Evolutionary conservation across 345 rosid genomes (phyloP), one percentile per base, ranked within the genome.

Genomic region (Linum usitatissimum): DNA sequence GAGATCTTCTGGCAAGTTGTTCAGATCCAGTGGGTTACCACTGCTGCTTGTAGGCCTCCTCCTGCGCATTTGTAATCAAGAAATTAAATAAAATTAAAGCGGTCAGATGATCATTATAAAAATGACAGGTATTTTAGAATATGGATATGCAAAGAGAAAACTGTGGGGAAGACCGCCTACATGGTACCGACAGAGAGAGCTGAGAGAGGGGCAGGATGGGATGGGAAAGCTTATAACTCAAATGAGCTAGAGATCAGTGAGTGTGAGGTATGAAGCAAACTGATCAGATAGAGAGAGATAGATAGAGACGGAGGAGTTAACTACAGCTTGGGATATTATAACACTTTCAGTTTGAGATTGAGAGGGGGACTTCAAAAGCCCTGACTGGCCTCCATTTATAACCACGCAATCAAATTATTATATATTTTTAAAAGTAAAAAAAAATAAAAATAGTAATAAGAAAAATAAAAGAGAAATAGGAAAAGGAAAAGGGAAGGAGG

Each of bases 1-100:
- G 75, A 56, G 77, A 64, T 93, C 99, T 6, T 87, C 97, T 4
- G 99, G 99, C 58, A 93, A 80, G 81, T 90, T 90, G 86, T 93
- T 93, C 83, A 93, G 99, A 79, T 93, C 99, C 67, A 93, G 71
- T 8, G 90, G 86, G 71, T 80, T 93, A 15, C 51, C 17, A 15
- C 51, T 15, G 2, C 17, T 13, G 15, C 17, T 15, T 64, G 63
- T 78, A 67, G 83, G 90, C 1, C 86, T 75, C 78, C 95, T 84
- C 90, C 97, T 90, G 81, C 74, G 71, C 30, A 55, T 55, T 9
- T 14, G 12, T 18, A 55, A 28, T 9, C 14, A 75, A 62, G 39
- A 36, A 6, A 13, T 1, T 12, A 10, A n/a, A 60, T 64, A 57
- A 5, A 31, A 40, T 64, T 21, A 65, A 48, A 60, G 13, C 59